Base-by-base conservation (phyloP, 768 basidiomycete genomes). In the Boletales sp. region DNA sequence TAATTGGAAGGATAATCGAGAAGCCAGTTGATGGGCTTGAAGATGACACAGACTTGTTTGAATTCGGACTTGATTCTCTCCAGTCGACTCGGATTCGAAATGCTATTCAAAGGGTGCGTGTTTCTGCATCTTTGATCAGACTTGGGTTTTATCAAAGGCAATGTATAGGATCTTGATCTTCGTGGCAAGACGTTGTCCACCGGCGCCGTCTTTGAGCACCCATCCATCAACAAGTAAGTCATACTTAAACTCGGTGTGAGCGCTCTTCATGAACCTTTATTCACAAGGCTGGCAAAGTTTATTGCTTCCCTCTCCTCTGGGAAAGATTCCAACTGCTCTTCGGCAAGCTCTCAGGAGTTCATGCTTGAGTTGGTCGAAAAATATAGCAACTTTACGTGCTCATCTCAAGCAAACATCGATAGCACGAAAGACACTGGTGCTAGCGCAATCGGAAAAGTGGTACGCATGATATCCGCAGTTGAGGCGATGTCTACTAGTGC, bases 21-120 rank as follows among this genome's bases (percentile, higher is more conserved):
- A 42, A 51, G 24, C 48, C 50, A 8, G 41, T 52, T 4, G 53
- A 55, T 13, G 40, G 39, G 13, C 53, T 65, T 15, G 43, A 51
- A 38, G 60, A 65, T 29, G 57, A 65, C n/a, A 70, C 69, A 19
- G 77, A 79, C 46, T 44, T 76, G 27, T 75, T 75, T 38, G 58
- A 72, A 0, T 79, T 74, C 42, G 81, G 81, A 18, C 68, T 83
- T 30, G 78, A 83, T 58, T 80, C 80, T 8, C 56, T 82, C 18
- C 75, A 80, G 50, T 76, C 75, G 11, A 74, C 75, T 3, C 65
- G 77, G n/a, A 72, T 82, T 27, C 61, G 79, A 18, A 82, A 81
- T 57, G 63, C 66, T 3, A 60, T 72, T 37, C 74, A 74, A 54
- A 75, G 76, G 24, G 24, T 24, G 24, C 24, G 24, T 24, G 39